Evolutionary conservation across 202 grass and related monocot species (phyloP).

Genomic region (Panicum virgatum): DNA sequence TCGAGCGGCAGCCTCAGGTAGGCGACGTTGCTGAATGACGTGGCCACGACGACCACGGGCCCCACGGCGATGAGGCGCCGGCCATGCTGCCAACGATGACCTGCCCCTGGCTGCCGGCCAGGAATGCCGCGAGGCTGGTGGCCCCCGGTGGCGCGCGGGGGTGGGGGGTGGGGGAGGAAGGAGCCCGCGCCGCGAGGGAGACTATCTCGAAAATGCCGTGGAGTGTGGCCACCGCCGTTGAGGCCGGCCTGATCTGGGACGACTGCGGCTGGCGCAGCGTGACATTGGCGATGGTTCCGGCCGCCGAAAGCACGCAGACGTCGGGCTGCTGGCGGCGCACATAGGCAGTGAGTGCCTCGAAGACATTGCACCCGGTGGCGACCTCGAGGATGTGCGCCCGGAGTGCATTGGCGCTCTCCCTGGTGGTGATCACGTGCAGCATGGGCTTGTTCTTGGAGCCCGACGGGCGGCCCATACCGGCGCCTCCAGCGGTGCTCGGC

Average conservation of each 20-base stretch:
- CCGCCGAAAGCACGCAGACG: constrained; percentile 84
- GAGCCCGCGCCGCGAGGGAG: constrained; percentile 91
- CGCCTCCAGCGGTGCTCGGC: constrained; percentile 22
- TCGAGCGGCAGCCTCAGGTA: constrained; percentile 94
- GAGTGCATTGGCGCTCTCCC: constrained; percentile 93
- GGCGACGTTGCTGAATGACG: constrained; percentile 97
- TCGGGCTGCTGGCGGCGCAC: constrained; percentile 85
- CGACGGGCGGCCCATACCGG: constrained; percentile 58
- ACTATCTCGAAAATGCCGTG: constrained; percentile 95
- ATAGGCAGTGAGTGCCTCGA: constrained; percentile 76
- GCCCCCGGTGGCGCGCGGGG: constrained; percentile 85
- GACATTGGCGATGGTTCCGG: constrained; percentile 80
- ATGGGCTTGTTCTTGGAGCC: constrained; percentile 99
- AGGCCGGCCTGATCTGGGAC: constrained; percentile 31
- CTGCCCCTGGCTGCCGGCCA: constrained; percentile 75
- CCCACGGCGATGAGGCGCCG: constrained; percentile 77
- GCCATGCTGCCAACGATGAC: constrained; percentile 82
- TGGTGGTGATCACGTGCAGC: constrained; percentile 91
- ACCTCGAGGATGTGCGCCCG: constrained; percentile 93
- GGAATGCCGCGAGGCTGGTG: constrained; percentile 88
- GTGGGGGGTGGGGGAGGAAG: no score
- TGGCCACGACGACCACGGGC: constrained; percentile 79
- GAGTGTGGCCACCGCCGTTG: constrained; percentile 63
- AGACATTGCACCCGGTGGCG: constrained; percentile 82
- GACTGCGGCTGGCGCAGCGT: constrained; percentile 74